A percentile compares a stretch with the other conserved stretches of the same genome.
These are phyloP conservation scores for Zygosaccharomyces lentus DNA, from an alignment of 805 yeast genomes.

Conservation along the genomic window DNA sequence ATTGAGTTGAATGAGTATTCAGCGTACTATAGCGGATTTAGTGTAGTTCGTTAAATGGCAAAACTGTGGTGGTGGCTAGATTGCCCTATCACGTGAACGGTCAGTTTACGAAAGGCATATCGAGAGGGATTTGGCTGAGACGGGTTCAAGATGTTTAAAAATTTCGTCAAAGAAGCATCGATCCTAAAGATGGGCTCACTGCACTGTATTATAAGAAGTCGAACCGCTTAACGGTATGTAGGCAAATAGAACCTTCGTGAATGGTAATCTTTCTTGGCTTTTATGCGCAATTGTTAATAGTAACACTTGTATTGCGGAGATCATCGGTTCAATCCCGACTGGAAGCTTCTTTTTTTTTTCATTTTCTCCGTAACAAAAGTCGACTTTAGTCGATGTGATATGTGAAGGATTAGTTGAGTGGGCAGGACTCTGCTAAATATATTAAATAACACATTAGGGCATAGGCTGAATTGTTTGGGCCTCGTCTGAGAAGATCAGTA, in stretches of 20 bases:
- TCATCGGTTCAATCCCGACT: constrained; percentile 76
- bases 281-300: constrained; percentile 71
- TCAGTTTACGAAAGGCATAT: neutral
- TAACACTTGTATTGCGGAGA: constrained; percentile 86
- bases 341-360: constrained; percentile 45
- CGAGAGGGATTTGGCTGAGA: too few species aligned
- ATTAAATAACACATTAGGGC: too few species aligned
- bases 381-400: too few species aligned
- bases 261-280: constrained; percentile 31
- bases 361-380: neutral
- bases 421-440: too few species aligned
- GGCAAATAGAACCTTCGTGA: too few species aligned
- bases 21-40: neutral
- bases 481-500: too few species aligned
- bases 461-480: too few species aligned
- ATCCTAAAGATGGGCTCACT: neutral
- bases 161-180: neutral
- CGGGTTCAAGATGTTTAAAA: neutral
- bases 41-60: neutral
- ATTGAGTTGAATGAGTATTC: neutral
- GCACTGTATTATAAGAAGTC: neutral
- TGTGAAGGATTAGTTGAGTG: too few species aligned
- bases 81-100: neutral
- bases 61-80: constrained; percentile 9
- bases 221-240: too few species aligned